phyloP scores from a whole-genome alignment of 2,329 filamentous ascomycete species.

The Dothiorella sarmentorum region DNA sequence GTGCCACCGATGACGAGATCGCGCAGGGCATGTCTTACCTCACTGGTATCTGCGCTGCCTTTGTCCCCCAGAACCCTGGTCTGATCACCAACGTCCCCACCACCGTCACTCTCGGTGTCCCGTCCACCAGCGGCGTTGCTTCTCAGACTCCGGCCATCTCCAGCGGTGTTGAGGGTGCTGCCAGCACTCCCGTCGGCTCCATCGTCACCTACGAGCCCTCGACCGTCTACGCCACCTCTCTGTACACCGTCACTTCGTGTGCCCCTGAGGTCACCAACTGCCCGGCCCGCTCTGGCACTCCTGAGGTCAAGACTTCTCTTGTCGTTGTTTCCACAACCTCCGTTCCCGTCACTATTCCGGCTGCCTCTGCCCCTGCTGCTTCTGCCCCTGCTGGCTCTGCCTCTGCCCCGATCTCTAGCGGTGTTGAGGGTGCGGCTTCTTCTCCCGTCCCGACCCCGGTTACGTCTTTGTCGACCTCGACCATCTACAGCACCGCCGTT shows the following conservation, averaged over 20 bases:
- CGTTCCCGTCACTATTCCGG: slow-evolving; percentile 10
- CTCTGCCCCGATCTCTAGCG: background rate
- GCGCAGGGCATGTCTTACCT: slow-evolving; percentile 75
- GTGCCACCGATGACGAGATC: slow-evolving; percentile 62
- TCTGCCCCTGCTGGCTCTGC: background rate
- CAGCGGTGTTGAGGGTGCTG: background rate
- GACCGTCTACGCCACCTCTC: slow-evolving; percentile 12
- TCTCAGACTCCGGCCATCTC: slow-evolving; percentile 18
- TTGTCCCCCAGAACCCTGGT: slow-evolving; percentile 73
- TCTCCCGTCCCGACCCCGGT: background rate
- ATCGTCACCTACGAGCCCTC: slow-evolving; percentile 11
- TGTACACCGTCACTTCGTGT: slow-evolving; percentile 13
- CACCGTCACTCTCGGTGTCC: slow-evolving; percentile 46
- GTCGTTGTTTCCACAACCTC: slow-evolving; percentile 8
- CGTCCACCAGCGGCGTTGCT: slow-evolving; percentile 50
- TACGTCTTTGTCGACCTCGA: slow-evolving; percentile 40
- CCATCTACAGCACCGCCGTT: slow-evolving; percentile 4
- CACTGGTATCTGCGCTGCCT: slow-evolving; percentile 82
- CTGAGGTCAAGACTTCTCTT: slow-evolving; percentile 3
- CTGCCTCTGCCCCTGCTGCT: slow-evolving; percentile 18
- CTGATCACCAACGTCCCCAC: slow-evolving; percentile 73
- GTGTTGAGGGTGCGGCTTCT: background rate
- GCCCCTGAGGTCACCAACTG: slow-evolving; percentile 20
- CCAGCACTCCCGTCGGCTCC: slow-evolving; percentile 5
- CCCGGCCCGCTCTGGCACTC: slow-evolving; percentile 21